Conservation (phyloP, 805 yeast species). For the Pichia cabralensis region DNA sequence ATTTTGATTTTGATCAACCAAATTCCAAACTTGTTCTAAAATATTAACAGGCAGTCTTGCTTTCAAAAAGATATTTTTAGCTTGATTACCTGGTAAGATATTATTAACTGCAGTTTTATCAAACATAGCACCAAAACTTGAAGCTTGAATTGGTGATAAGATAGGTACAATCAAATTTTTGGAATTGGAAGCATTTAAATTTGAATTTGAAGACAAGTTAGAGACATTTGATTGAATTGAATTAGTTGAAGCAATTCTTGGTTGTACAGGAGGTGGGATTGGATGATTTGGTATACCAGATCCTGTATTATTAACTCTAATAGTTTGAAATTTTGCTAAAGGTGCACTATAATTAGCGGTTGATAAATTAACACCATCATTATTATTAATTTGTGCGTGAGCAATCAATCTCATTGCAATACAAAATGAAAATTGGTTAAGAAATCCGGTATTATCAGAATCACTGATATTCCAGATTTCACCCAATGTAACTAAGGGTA, state of each 20-base stretch:
- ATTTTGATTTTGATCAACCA: conserved; percentile 66
- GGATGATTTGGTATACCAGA: conserved; percentile 19
- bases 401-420: conserved; percentile 85
- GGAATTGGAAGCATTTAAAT: too few species aligned
- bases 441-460: conserved; percentile 72
- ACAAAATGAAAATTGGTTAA: conserved; percentile 72
- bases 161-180: conserved; percentile 35
- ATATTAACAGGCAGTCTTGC: conserved; percentile 73
- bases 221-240: conserved; percentile 23
- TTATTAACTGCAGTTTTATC: conserved; percentile 54
- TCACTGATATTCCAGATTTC: conserved; percentile 96
- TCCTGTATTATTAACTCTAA: conserved; percentile 26
- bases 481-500: conserved; percentile 68
- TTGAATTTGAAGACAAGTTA: conserved; percentile 15
- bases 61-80: conserved; percentile 78
- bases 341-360: conserved; percentile 50
- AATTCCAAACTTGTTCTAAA: conserved; percentile 80
- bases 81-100: conserved; percentile 60
- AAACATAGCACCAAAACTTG: conserved; percentile 62
- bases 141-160: conserved; percentile 46
- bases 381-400: conserved; percentile 72
- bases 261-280: conserved; percentile 3
- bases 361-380: conserved; percentile 43
- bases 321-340: conserved; percentile 46
- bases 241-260: conserved; percentile 28